Evolutionary conservation across 352 stramenopile genomes (phyloP), one percentile per base, ranked within the genome.

Genomic region (Phytophthora citricola): DNA sequence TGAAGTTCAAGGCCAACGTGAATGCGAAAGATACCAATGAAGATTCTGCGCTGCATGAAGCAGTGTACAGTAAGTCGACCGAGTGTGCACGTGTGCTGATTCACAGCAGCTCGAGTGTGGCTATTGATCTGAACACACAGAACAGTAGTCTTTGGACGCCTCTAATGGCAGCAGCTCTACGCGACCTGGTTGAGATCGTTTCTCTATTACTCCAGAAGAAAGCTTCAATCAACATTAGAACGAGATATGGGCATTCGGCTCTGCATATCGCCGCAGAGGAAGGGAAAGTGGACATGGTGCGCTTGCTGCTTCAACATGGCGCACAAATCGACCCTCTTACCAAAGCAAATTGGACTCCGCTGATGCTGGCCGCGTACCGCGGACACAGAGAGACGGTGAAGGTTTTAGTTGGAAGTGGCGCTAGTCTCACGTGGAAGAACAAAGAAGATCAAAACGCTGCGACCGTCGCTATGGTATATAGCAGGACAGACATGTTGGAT

Each of bases 231-330:
- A 31, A 20, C 4, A 32, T 36, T 15, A 47, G 39, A n/a, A 51
- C 32, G 4, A 48, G 41, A 17, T 48, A 55, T 50, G 62, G 47
- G 7, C 46, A 32, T 2, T 50, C 46, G 4, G 62, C 62, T 12
- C 55, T 66, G 5, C 54, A 70, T 59, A 65, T 65, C 15, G 55
- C 54, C 17, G 41, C 47, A 11, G 62, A 65, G 27, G 55, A 65
- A 44, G 48, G 55, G 6, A 38, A 26, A n/a, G 34, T 27, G 14
- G 62, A 49, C 3, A 31, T 65, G 5, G 24, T 55, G 38, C 38
- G 47, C n/a, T 59, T 59, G 2, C 17, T 69, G 6, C n/a, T 69
- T 24, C 6, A 24, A 10, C 38, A 22, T 32, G 45, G 54, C 20
- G 54, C 53, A 15, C 8, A 9, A 7, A 29, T 69, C 5, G 46